Percentiles rank a stretch among this genome's conserved stretches.
Evolutionary conservation across 2,329 filamentous ascomycete genomes (phyloP).

Genomic region (Parastagonospora nodorum): DNA sequence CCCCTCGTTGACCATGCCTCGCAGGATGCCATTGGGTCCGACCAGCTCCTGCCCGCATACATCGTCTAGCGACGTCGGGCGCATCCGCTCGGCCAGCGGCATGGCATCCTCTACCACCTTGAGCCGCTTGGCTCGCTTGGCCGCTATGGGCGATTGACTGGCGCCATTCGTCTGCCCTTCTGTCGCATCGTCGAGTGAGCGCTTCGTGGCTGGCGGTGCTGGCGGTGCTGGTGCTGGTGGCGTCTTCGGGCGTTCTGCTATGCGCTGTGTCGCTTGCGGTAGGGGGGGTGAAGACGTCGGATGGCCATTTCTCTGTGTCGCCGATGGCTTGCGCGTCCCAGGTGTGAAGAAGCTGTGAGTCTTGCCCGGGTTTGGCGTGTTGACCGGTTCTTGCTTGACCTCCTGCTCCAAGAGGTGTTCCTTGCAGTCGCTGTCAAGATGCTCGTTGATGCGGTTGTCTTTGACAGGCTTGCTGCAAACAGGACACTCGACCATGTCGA

Average conservation of each 20-base stretch:
- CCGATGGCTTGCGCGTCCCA: constrained; percentile 49
- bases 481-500: constrained; percentile 72
- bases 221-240: constrained; percentile 36
- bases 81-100: constrained; percentile 92
- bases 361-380: constrained; percentile 43
- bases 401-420: constrained; percentile 65
- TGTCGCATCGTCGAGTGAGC: constrained; percentile 24
- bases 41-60: constrained; percentile 93
- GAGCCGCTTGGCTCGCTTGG: constrained; percentile 61
- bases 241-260: constrained; percentile 27
- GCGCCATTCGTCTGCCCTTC: constrained; percentile 24
- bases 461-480: constrained; percentile 78
- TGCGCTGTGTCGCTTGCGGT: constrained; percentile 8
- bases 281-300: constrained; percentile 25
- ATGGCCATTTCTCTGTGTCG: constrained; percentile 26
- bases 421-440: constrained; percentile 84
- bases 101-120: constrained; percentile 70
- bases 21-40: constrained; percentile 79
- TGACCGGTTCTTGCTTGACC: constrained; percentile 52
- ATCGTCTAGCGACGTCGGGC: constrained; percentile 80
- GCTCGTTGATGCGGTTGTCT: constrained; percentile 78
- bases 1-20: constrained; percentile 83
- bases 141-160: constrained; percentile 47
- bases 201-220: constrained; percentile 29
- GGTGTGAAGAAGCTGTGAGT: constrained; percentile 60